Evolutionary conservation across 306 rosid species (phyloP).

Genomic region (Cucurbita ficifolia): DNA sequence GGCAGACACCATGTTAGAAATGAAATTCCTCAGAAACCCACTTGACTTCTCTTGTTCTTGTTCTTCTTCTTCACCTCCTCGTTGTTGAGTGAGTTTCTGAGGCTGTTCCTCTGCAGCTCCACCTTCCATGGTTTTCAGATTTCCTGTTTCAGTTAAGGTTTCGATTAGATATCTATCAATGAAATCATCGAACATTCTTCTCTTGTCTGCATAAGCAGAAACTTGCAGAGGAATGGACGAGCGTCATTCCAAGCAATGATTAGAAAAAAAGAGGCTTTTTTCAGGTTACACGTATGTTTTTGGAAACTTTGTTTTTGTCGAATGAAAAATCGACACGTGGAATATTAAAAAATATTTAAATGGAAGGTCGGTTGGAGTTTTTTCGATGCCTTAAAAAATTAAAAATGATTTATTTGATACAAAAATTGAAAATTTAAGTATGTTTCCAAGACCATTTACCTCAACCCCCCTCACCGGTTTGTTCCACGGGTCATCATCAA

Average conservation of each 20-base stretch:
- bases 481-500: slow-evolving; percentile 88
- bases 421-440: too few relatives aligned
- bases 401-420: too few relatives aligned
- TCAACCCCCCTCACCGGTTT: slow-evolving; percentile 52
- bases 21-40: slow-evolving; percentile 8
- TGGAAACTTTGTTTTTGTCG: not conserved
- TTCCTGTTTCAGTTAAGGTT: not conserved
- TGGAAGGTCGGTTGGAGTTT: not conserved
- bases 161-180: too few relatives aligned
- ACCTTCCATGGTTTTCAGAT: not conserved
- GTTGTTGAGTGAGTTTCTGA: not conserved
- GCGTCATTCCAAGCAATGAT: not conserved
- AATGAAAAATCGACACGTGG: not conserved
- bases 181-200: not conserved
- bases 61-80: not conserved
- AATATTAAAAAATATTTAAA: not conserved
- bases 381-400: too few relatives aligned
- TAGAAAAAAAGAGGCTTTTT: not conserved
- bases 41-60: not conserved
- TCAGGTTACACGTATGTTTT: not conserved
- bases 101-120: not conserved
- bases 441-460: slow-evolving; percentile 48
- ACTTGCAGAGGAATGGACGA: not conserved
- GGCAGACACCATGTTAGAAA: slow-evolving; percentile 4
- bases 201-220: not conserved